Conservation (phyloP, 2,329 filamentous ascomycete genomes). For the Aspergillus sp. region DNA sequence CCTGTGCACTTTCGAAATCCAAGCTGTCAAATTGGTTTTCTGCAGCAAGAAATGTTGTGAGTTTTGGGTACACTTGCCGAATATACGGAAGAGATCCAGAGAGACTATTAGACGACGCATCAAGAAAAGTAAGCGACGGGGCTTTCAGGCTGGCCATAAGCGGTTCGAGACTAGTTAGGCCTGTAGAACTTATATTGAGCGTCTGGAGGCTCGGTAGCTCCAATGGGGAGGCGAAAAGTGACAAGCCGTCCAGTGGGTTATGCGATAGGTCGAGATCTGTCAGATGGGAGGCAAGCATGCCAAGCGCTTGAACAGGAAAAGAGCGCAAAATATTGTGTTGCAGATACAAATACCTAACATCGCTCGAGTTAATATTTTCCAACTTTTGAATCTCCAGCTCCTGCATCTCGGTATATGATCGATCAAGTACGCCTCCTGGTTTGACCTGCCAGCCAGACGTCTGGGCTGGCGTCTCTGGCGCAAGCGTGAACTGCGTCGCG, state of each 20-base stretch:
- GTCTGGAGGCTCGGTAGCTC: constrained; percentile 73
- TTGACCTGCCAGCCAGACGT: constrained; percentile 38
- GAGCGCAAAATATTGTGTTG: constrained; percentile 73
- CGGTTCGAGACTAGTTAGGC: constrained; percentile 67
- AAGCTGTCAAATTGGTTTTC: constrained; percentile 79
- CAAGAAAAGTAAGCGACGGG: constrained; percentile 71
- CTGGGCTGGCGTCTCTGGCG: constrained; percentile 44
- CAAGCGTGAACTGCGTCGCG: constrained; percentile 42
- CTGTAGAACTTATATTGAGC: constrained; percentile 73
- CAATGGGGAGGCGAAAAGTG: constrained; percentile 66
- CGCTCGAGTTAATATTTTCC: constrained; percentile 45
- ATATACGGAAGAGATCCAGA: constrained; percentile 65
- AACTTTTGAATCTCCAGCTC: constrained; percentile 52
- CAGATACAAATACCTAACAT: constrained; percentile 62
- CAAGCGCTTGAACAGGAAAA: constrained; percentile 68
- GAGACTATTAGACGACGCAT: constrained; percentile 81
- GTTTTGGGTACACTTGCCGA: constrained; percentile 65
- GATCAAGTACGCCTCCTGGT: constrained; percentile 59
- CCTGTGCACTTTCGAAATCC: constrained; percentile 70
- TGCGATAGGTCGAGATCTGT: constrained; percentile 72
- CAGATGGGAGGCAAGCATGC: constrained; percentile 69
- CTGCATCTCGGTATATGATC: constrained; percentile 65
- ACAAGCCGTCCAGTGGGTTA: constrained; percentile 67
- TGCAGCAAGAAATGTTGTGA: constrained; percentile 69
- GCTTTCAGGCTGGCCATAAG: constrained; percentile 69